phyloP scores from a whole-genome alignment of 1,139 yeast genomes.

The Taphrina flavorubra region DNA sequence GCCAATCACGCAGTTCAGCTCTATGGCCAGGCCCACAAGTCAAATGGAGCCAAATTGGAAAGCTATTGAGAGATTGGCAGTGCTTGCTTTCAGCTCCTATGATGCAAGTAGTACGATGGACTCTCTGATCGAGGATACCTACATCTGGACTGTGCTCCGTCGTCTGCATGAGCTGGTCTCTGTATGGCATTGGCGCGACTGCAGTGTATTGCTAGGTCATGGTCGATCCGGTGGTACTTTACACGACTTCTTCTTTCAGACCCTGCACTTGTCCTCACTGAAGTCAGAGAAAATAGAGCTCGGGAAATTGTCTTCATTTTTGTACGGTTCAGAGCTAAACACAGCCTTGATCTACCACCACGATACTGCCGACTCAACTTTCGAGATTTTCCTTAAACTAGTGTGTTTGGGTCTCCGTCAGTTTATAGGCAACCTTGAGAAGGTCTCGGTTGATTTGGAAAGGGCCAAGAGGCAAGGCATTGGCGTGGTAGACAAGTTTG shows the following conservation, averaged over 20 bases:
- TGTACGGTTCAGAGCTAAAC: not conserved
- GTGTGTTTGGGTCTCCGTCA: constrained; percentile 22
- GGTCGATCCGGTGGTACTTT: constrained; percentile 30
- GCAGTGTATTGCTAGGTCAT: constrained; percentile 20
- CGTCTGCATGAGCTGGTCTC: constrained; percentile 18
- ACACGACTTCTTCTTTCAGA: constrained; percentile 25
- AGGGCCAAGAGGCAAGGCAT: constrained; percentile 6
- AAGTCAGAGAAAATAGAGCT: constrained; percentile 1
- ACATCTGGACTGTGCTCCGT: constrained; percentile 11
- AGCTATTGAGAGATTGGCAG: constrained; percentile 3
- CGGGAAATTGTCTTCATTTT: constrained; percentile 8
- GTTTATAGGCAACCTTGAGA: not conserved
- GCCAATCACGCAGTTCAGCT: constrained; percentile 18
- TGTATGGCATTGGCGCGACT: constrained; percentile 20
- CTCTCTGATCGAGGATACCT: constrained; percentile 3
- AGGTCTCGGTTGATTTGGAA: not conserved
- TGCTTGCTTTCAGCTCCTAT: not conserved
- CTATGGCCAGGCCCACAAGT: not conserved
- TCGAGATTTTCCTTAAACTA: constrained; percentile 20
- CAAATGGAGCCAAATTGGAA: constrained; percentile 17
- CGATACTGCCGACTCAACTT: not conserved
- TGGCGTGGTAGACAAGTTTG: constrained; percentile 31
- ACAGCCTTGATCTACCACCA: not conserved
- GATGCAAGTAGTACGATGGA: not conserved
- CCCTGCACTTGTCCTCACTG: constrained; percentile 9